Conservation (phyloP, 2,329 filamentous ascomycete species). For the Fusarium tupiense region DNA sequence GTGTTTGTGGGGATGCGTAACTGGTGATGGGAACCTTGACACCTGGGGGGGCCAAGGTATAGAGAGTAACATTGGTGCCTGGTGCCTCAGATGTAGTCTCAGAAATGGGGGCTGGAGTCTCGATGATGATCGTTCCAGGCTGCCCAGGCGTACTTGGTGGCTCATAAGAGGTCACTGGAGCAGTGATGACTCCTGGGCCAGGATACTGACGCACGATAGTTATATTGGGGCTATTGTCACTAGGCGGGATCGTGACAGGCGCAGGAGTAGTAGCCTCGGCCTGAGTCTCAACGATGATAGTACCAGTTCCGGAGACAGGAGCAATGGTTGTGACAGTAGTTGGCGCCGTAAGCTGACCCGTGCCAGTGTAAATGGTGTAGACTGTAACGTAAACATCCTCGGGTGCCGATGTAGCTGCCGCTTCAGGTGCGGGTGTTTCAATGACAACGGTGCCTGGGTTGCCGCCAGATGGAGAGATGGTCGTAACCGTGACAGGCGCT, state of each 20-base stretch:
- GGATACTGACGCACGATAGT: slow-evolving; percentile 23
- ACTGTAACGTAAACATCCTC: slow-evolving; percentile 18
- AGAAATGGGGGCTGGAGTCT: slow-evolving; percentile 12
- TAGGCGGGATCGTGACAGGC: slow-evolving; percentile 16
- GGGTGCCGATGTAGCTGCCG: neutral
- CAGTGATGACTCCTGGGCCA: slow-evolving; percentile 21
- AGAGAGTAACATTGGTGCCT: slow-evolving; percentile 19
- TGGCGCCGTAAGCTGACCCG: slow-evolving; percentile 11
- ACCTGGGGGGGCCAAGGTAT: slow-evolving; percentile 13
- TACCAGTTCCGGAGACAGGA: slow-evolving; percentile 26
- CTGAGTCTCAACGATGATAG: slow-evolving; percentile 24
- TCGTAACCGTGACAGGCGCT: slow-evolving; percentile 22
- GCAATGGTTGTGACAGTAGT: slow-evolving; percentile 17
- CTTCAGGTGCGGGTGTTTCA: slow-evolving; percentile 9
- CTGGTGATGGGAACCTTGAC: slow-evolving; percentile 12
- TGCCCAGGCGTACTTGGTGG: slow-evolving; percentile 14
- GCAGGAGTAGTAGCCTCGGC: slow-evolving; percentile 2
- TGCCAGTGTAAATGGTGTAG: slow-evolving; percentile 19
- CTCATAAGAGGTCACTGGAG: slow-evolving; percentile 17
- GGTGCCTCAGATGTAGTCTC: neutral
- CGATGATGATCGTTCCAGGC: slow-evolving; percentile 24
- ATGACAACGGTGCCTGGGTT: slow-evolving; percentile 30
- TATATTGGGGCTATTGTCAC: slow-evolving; percentile 18
- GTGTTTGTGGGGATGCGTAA: slow-evolving; percentile 16
- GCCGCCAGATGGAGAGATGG: neutral